Evolutionary conservation across 805 yeast genomes (phyloP).

Genomic region (Kluyveromyces nonfermentans): DNA sequence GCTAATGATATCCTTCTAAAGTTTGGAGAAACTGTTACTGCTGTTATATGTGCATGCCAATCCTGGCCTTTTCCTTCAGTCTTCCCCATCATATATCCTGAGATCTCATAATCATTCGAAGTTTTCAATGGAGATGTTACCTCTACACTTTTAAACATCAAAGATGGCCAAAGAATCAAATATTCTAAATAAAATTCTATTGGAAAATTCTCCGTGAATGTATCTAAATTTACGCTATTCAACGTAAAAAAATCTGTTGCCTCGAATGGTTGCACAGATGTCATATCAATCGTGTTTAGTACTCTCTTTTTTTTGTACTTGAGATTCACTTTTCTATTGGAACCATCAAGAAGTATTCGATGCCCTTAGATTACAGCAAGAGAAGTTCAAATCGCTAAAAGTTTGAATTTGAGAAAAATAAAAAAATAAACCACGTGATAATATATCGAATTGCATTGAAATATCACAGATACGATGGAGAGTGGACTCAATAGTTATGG

Average conservation of each 20-base stretch:
- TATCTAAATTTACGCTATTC: conserved; percentile 75
- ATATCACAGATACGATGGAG: too few relatives aligned
- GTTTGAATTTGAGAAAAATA: too few relatives aligned
- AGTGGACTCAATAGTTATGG: too few relatives aligned
- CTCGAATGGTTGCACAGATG: conserved; percentile 79
- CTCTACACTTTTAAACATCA: conserved; percentile 69
- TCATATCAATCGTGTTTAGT: conserved; percentile 39
- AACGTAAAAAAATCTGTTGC: conserved; percentile 72
- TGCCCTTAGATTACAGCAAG: too few relatives aligned
- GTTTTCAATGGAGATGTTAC: conserved; percentile 14
- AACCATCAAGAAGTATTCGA: too few relatives aligned
- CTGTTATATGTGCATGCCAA: conserved; percentile 97
- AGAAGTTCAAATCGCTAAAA: too few relatives aligned
- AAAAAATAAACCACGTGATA: too few relatives aligned
- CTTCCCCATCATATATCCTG: conserved; percentile 92
- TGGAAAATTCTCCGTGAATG: conserved; percentile 86
- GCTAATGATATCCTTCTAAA: conserved; percentile 85
- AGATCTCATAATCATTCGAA: conserved; percentile 15
- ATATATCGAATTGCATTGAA: too few relatives aligned
- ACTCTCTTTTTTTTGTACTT: neutral
- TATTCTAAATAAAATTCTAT: conserved; percentile 78
- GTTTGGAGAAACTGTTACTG: conserved; percentile 79
- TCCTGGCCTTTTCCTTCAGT: conserved; percentile 78
- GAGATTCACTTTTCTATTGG: neutral
- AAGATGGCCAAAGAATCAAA: conserved; percentile 75